These are phyloP conservation scores for Puccinia polysora DNA, from an alignment of 1,284 basidiomycete genomes.

Conservation along the genomic window DNA sequence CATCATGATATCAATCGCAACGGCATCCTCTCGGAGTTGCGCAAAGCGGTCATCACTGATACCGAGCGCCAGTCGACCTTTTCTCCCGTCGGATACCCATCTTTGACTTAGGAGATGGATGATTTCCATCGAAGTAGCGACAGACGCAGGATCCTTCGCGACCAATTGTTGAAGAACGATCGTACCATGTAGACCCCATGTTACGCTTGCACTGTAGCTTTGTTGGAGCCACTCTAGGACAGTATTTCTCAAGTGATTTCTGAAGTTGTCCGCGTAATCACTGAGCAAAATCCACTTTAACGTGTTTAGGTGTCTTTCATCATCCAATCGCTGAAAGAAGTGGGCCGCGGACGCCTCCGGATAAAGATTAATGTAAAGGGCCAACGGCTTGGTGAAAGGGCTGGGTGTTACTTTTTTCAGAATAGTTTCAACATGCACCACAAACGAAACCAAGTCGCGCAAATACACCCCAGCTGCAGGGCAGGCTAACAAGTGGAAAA, in stretches of 20 bases:
- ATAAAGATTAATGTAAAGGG: conserved; percentile 85
- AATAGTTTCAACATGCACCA: conserved; percentile 88
- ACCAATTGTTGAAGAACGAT: conserved; percentile 37
- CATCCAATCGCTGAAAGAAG: conserved; percentile 73
- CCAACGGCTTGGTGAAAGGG: conserved; percentile 90
- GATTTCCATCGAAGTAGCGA: conserved; percentile 27
- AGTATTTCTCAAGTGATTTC: conserved; percentile 44
- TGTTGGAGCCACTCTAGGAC: conserved; percentile 37
- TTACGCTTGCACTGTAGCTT: conserved; percentile 14
- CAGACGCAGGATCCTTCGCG: conserved; percentile 28
- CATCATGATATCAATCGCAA: conserved; percentile 73
- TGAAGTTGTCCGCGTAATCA: conserved; percentile 49
- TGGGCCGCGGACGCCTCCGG: conserved; percentile 76
- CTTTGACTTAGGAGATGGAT: conserved; percentile 38
- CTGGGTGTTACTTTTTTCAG: conserved; percentile 84
- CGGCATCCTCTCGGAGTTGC: conserved; percentile 61
- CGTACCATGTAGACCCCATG: conserved; percentile 37
- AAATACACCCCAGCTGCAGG: conserved; percentile 89
- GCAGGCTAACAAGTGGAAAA: conserved; percentile 84
- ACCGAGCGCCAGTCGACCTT: conserved; percentile 53
- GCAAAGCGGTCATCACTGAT: conserved; percentile 56
- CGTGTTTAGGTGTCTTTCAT: conserved; percentile 48
- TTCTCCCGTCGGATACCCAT: conserved; percentile 42
- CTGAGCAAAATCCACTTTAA: conserved; percentile 47
- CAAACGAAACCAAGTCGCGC: conserved; percentile 73